These are phyloP conservation scores for Cudoniella acicularis DNA, from an alignment of 495 filamentous ascomycete species.

Conservation along the genomic window DNA sequence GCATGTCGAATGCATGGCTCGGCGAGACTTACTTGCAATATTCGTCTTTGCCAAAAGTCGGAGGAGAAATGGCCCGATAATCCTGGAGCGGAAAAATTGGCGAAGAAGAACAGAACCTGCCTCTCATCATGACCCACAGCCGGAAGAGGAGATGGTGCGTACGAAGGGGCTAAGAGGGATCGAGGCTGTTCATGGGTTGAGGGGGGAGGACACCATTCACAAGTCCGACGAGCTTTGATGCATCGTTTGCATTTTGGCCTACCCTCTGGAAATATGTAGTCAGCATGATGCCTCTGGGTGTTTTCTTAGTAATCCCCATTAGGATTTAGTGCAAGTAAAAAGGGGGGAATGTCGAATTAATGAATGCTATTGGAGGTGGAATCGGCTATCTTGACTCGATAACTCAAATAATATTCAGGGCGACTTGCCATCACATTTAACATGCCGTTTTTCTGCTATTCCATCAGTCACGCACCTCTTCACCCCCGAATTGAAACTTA, in stretches of 20 bases:
- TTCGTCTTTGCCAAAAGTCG: conserved; percentile 40
- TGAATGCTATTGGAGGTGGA: background rate
- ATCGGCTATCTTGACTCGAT: background rate
- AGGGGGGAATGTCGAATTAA: background rate
- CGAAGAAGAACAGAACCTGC: background rate
- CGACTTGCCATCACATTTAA: background rate
- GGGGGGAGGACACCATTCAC: too few species aligned
- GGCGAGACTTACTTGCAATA: conserved; percentile 25
- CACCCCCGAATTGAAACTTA: background rate
- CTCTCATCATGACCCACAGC: background rate
- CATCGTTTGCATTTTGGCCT: background rate
- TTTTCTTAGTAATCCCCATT: too few species aligned
- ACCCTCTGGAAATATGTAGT: background rate
- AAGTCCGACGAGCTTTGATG: background rate
- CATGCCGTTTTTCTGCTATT: background rate
- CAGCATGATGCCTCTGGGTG: too few species aligned
- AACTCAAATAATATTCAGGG: background rate
- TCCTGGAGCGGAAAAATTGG: conserved; percentile 25
- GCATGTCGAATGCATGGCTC: conserved; percentile 1
- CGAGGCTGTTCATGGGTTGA: background rate
- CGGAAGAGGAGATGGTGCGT: background rate
- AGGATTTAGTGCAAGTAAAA: too few species aligned
- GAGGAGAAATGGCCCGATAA: conserved; percentile 42
- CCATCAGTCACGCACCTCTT: background rate
- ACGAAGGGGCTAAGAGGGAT: too few species aligned